Base-by-base conservation (phyloP, 73 alveolate species). In the Effrenium voratum region DNA sequence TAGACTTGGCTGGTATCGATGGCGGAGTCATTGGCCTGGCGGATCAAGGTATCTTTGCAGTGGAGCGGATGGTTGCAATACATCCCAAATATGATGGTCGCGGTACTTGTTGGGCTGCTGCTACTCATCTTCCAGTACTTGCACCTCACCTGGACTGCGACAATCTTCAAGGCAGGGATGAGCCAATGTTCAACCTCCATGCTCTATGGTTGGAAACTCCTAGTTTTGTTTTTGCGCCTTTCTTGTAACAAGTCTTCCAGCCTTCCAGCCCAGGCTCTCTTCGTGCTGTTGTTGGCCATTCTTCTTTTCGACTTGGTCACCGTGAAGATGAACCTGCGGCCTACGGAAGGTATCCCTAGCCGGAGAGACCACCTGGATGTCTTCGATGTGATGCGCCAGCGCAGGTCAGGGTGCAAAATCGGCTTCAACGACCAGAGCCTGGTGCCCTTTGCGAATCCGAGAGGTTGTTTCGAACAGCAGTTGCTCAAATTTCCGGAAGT, bases 1-100 rank as follows among this genome's bases (percentile, higher is more conserved):
- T n/a, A n/a, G n/a, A n/a, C n/a, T n/a, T n/a, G n/a, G n/a, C n/a
- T n/a, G n/a, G n/a, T n/a, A n/a, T n/a, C n/a, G n/a, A 85, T 85
- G 94, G 94, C 63, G 30, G 94, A 85, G 47, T 85, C 94, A 26
- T 28, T 85, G 36, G 94, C 94, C 45, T 85, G 94, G 94, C 94
- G 94, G 3, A 63, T 85, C 59, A 85, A 85, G 60, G 55, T 43
- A 16, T 85, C 22, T 34, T 38, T 85, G 66, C 94, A 85, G 46
- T 85, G 94, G 94, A 85, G 66, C 30, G 94, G 94, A 57, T 85
- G 94, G 94, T 45, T 85, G 45, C 94, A 85, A n/a, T 85, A 85
- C 32, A 41, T 85, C 38, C 94, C 94, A 19, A 85, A 85, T n/a
- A 57, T 85, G 94, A n/a, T 85, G 34, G 57, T 57, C 16, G 43